Conservation (phyloP, 495 filamentous ascomycete genomes). For the Cenococcum geophilum region DNA sequence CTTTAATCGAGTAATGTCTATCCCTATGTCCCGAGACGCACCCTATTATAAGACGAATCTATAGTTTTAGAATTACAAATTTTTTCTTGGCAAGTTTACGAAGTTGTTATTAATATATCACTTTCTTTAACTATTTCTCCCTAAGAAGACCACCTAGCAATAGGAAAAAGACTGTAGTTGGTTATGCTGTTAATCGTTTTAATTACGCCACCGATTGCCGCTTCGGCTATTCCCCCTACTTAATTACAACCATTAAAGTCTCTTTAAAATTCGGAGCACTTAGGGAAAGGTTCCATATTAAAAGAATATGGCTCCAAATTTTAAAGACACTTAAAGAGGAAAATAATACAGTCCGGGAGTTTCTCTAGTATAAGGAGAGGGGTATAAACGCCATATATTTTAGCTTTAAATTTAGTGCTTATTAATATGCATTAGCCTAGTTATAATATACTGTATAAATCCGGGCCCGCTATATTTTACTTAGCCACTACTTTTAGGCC, state of each 20-base stretch:
- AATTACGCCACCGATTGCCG: not conserved
- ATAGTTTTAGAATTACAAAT: not conserved
- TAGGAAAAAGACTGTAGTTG: not conserved
- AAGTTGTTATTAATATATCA: not conserved
- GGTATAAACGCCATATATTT: no score
- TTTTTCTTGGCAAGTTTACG: not conserved
- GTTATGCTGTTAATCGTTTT: no score
- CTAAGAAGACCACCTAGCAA: not conserved
- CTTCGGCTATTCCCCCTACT: not conserved
- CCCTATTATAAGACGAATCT: not conserved
- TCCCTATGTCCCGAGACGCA: not conserved
- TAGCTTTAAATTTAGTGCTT: no score
- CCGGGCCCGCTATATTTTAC: no score
- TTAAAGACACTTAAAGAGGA: conserved; percentile 5
- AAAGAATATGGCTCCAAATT: conserved; percentile 6
- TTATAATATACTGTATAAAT: no score
- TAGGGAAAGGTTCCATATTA: not conserved
- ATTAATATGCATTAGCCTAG: no score
- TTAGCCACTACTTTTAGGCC: no score
- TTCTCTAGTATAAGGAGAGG: no score
- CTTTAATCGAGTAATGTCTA: not conserved
- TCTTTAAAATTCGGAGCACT: conserved; percentile 8
- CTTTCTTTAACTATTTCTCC: not conserved
- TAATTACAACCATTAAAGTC: conserved; percentile 5
- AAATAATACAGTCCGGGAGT: conserved; percentile 32